Evolutionary conservation across 2,329 filamentous ascomycete species (phyloP), one percentile per base, ranked within the genome.

Genomic region (Cladorrhinum sp.): DNA sequence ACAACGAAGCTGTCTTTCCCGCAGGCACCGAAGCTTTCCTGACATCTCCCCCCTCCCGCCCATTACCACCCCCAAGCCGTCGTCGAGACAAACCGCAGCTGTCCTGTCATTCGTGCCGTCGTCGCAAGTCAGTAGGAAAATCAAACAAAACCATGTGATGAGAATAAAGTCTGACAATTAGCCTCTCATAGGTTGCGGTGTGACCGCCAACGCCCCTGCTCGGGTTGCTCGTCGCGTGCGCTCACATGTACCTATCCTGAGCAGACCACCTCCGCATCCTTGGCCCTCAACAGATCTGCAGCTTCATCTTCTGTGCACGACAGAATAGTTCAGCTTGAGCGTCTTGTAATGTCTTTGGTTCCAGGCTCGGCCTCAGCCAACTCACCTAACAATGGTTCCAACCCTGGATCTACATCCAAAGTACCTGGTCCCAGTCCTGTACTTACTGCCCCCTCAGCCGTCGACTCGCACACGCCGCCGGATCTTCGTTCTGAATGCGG

Each of bases 1-100:
- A 29, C 5, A 29, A 29, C 25, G 25, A 10, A 29, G 25, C 25
- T 29, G 10, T 10, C 5, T 10, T 29, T 4, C 25, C 25, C 25
- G 25, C 25, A 10, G 25, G 25, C 25, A 29, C 25, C 10, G 25
- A 29, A 10, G 25, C 25, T 29, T 4, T 29, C 25, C 10, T 29
- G 25, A 29, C 25, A 29, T 29, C 25, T 29, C 25, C 25, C 10
- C 25, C 25, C 4, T 29, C 25, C 25, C 25, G 25, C 25, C 25
- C 25, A 29, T 5, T 10, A 29, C 25, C 25, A 10, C 25, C 25
- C 41, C 36, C 24, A 18, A 55, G 29, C 16, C 59, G 69, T n/a
- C 66, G 70, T 7, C 67, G 72, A 12, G 70, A 72, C 25, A 74
- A 72, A 55, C 68, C 67, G 7, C 69, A 72, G 55, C 60, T 74